Evolutionary conservation across 163 green algal genomes (phyloP), one percentile per base, ranked within the genome.

Genomic region (Picocystis sp.): DNA sequence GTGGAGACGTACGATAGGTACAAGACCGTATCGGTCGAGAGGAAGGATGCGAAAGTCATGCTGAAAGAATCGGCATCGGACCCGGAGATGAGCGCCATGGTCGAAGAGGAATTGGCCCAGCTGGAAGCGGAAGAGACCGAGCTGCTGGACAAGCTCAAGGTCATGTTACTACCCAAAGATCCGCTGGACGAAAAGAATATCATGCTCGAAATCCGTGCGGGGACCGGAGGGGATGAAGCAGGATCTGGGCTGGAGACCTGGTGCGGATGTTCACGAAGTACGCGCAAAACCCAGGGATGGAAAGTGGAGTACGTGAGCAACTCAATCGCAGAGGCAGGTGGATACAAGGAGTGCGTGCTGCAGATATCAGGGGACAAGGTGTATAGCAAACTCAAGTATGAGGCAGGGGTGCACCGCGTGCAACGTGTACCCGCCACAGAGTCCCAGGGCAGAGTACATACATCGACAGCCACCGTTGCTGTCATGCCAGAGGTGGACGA

Each of bases 301-400:
- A 81, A 79, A 56, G 64, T 78, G 0, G 53, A 56, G 11, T 45
- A 77, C 33, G 58, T 94, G 13, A 92, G 63, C 56, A 62, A 44
- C 44, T 82, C 67, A 11, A 22, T 60, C 19, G 83, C 66, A 0
- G 87, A 96, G 34, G 54, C 45, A 2, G 89, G 87, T 19, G 87
- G 87, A 10, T 86, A 82, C 62, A 87, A 84, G 56, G 84, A 95
- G 60, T 21, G 50, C 11, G 68, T 77, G 3, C 33, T 77, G 38
- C 63, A 78, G 57, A 56, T 78, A 9, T 55, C 44, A 1, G 86
- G 86, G 0, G 71, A 80, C 9, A 65, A 58, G 22, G 90, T 97
- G 38, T 98, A 95, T 74, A 86, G 71, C 63, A 94, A 94, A 64
- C 70, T 98, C 22, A 98, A 98, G 61, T 98, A 81, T 59, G 89